Conservation (phyloP, 2,329 filamentous ascomycete species). For the Passalora sequoiae region DNA sequence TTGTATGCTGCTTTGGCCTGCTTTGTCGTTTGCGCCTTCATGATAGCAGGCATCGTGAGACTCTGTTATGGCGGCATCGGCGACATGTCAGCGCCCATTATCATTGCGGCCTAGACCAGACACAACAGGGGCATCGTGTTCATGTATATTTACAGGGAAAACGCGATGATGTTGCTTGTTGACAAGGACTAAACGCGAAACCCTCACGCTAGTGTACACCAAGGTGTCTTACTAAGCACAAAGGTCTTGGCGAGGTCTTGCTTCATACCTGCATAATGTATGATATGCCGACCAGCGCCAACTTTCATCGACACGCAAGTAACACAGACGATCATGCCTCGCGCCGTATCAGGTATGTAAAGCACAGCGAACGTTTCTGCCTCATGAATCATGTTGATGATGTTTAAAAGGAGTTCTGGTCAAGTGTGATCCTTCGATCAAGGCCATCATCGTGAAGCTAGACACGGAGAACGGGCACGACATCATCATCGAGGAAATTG, state of each 20-base stretch:
- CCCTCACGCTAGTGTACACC: no score
- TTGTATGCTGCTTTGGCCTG: conserved; percentile 37
- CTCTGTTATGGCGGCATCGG: not conserved
- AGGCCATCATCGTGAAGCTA: conserved; percentile 75
- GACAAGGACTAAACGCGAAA: not conserved
- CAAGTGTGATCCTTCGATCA: conserved; percentile 81
- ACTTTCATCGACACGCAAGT: no score
- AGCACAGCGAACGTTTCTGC: not conserved
- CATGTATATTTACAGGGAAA: not conserved
- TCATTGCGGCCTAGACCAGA: not conserved
- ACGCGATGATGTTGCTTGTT: conserved; percentile 1
- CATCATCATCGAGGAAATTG: conserved; percentile 74
- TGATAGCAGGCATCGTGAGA: conserved; percentile 18
- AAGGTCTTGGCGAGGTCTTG: not conserved
- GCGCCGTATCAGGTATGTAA: conserved; percentile 23
- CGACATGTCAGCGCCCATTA: not conserved
- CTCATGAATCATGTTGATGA: not conserved
- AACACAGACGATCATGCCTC: conserved; percentile 20
- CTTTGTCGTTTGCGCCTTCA: conserved; percentile 30
- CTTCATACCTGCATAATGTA: no score
- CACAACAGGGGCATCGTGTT: not conserved
- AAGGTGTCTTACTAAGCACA: no score
- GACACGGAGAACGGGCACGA: conserved; percentile 62
- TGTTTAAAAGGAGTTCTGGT: conserved; percentile 63
- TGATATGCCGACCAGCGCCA: no score